Percentiles rank a stretch among this genome's conserved stretches.
Evolutionary conservation across 2,329 filamentous ascomycete genomes (phyloP).

Genomic region (Alternaria conjuncta): DNA sequence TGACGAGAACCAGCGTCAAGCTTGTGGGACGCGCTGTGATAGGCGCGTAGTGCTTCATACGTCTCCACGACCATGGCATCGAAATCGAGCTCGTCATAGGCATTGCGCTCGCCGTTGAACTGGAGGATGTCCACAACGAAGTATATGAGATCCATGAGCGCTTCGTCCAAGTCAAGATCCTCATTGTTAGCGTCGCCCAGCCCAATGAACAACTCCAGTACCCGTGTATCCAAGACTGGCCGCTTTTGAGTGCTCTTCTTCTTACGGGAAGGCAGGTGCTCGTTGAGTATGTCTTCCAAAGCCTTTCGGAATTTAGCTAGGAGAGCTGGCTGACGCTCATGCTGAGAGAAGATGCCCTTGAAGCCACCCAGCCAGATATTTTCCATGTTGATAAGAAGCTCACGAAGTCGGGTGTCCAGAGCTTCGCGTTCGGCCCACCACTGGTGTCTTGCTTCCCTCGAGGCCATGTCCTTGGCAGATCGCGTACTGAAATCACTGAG

Average conservation of each 20-base stretch:
- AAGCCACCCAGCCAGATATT: constrained; percentile 95
- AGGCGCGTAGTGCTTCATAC: constrained; percentile 80
- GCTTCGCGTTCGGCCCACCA: constrained; percentile 91
- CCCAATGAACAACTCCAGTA: constrained; percentile 87
- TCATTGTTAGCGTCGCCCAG: constrained; percentile 75
- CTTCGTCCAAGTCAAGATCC: constrained; percentile 80
- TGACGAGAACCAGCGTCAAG: constrained; percentile 61
- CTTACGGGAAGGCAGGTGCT: constrained; percentile 82
- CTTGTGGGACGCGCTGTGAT: constrained; percentile 63
- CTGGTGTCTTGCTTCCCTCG: constrained; percentile 75
- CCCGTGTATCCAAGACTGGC: constrained; percentile 66
- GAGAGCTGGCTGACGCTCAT: constrained; percentile 66
- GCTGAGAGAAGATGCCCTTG: constrained; percentile 87
- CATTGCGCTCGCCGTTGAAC: constrained; percentile 94
- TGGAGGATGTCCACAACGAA: constrained; percentile 96
- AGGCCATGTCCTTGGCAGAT: constrained; percentile 70
- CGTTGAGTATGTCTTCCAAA: constrained; percentile 80
- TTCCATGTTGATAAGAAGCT: constrained; percentile 84
- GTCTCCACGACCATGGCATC: constrained; percentile 89
- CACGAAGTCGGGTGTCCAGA: constrained; percentile 77
- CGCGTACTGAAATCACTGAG: constrained; percentile 86
- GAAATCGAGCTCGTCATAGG: constrained; percentile 97
- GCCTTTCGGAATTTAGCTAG: constrained; percentile 77
- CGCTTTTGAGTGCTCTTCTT: constrained; percentile 60
- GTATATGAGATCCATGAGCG: constrained; percentile 89